Evolutionary conservation across 2,329 filamentous ascomycete genomes (phyloP).

Genomic region (Sclerotinia borealis): DNA sequence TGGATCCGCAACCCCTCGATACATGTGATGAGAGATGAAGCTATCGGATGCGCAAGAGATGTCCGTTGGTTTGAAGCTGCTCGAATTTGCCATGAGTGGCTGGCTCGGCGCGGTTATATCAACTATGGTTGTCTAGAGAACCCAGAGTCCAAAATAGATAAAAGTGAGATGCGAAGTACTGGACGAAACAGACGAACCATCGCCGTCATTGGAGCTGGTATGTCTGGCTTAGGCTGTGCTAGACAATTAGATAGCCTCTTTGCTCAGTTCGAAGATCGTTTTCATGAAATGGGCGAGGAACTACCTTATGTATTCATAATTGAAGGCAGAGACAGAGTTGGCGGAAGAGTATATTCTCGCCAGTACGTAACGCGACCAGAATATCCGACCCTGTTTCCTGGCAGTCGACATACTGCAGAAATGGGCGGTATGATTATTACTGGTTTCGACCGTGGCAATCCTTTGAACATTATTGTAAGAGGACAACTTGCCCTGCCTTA

Average conservation of each 20-base stretch:
- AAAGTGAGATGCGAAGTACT: conserved; percentile 33
- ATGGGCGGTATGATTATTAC: conserved; percentile 99
- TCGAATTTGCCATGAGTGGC: conserved; percentile 85
- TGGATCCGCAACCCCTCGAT: conserved; percentile 86
- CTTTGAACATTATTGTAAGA: conserved; percentile 82
- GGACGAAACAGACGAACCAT: conserved; percentile 62
- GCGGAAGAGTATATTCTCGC: conserved; percentile 88
- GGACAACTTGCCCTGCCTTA: conserved; percentile 85
- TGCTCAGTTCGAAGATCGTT: conserved; percentile 66
- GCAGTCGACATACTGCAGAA: conserved; percentile 72
- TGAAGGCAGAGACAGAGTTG: conserved; percentile 81
- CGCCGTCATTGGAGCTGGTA: conserved; percentile 85
- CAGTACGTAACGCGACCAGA: conserved; percentile 54
- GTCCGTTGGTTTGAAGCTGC: conserved; percentile 84
- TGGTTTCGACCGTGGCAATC: conserved; percentile 92
- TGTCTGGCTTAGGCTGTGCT: conserved; percentile 87
- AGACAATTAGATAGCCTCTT: conserved; percentile 86
- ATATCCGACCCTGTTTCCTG: conserved; percentile 47
- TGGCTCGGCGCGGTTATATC: conserved; percentile 85
- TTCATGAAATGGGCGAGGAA: conserved; percentile 58
- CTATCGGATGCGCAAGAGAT: conserved; percentile 84
- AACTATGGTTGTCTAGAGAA: conserved; percentile 89
- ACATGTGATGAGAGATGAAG: conserved; percentile 75
- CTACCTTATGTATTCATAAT: conserved; percentile 72
- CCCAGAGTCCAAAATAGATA: conserved; percentile 33